Evolutionary conservation across 2,329 filamentous ascomycete genomes (phyloP), one percentile per base, ranked within the genome.

Genomic region (Pseudophaeomoniella oleicola): DNA sequence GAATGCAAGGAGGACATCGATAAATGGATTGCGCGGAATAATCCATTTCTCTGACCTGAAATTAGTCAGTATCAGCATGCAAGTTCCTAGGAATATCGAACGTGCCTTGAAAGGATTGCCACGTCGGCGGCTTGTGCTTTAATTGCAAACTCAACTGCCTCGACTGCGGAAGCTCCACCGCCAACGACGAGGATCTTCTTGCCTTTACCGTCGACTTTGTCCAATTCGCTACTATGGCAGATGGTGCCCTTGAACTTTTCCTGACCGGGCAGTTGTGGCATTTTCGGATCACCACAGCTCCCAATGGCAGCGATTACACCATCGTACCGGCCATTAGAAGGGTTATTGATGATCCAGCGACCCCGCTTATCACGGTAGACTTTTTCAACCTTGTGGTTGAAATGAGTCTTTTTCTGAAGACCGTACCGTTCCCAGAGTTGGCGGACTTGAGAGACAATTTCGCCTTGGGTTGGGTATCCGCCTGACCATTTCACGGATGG

Each of bases 111-210:
- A 6, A 92, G 68, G 18, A 92, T 76, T 39, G 75, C 77, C 0
- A 78, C 77, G 48, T 83, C 75, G 5, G 64, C 61, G 0, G 82
- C 83, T 3, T 75, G 67, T 30, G 75, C 70, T 10, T 72, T 62
- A 9, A 77, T 71, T 1, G 81, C 81, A 46, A 84, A 92, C 50
- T 92, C 83, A 16, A 92, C 65, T 0, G 81, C 82, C 53, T 92
- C 83, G 3, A 92, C 78, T 2, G 83, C 84, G 37, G 77, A 83
- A 11, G 84, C 83, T 2, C 83, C 83, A 4, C 82, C 81, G 3
- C 83, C 83, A 39, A 92, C 75, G 34, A 90, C 70, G 35, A 78
- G 67, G 14, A 92, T 71, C 5, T 74, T 81, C 59, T 90, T 92
- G 22, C 69, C 80, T 48, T 78, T 74, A 15, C 78, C 80, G 13